Conservation (phyloP, 176 grass and related monocot species). For the Oryza australiensis region DNA sequence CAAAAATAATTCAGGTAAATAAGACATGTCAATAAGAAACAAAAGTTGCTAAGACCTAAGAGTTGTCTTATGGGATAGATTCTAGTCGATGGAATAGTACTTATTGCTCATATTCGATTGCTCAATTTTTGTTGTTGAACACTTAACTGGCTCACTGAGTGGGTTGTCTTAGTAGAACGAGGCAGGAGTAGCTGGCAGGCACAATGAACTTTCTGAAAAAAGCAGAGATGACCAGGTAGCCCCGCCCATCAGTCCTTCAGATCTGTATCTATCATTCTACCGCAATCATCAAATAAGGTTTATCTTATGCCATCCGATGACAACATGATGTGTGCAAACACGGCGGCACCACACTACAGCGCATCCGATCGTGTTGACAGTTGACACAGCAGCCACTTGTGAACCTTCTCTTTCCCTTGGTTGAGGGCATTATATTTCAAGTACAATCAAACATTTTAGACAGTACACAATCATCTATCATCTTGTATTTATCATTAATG, state of each 20-base stretch:
- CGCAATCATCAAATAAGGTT: not conserved
- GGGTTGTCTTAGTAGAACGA: conserved; percentile 10
- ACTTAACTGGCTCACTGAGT: conserved; percentile 5
- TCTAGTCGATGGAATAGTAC: not conserved
- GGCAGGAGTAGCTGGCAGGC: not conserved
- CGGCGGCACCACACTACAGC: not conserved
- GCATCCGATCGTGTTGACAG: not conserved
- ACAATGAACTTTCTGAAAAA: conserved; percentile 16
- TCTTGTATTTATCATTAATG: not conserved
- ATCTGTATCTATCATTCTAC: not conserved
- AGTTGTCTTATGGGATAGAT: not conserved
- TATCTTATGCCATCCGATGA: not conserved
- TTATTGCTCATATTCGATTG: not conserved
- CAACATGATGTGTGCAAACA: conserved; percentile 3
- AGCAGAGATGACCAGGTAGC: not conserved
- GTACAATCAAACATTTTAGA: not conserved
- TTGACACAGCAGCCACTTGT: conserved; percentile 10
- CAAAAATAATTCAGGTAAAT: not conserved
- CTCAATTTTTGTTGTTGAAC: not conserved
- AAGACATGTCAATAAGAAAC: not conserved
- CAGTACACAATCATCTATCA: not conserved
- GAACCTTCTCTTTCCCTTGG: not conserved
- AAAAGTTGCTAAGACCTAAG: not conserved
- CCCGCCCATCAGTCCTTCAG: not conserved
- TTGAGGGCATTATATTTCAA: not conserved